Percentiles rank a stretch among this genome's conserved stretches.
Conservation (phyloP, 352 stramenopile genomes). For the Globisporangium orthogonon region DNA sequence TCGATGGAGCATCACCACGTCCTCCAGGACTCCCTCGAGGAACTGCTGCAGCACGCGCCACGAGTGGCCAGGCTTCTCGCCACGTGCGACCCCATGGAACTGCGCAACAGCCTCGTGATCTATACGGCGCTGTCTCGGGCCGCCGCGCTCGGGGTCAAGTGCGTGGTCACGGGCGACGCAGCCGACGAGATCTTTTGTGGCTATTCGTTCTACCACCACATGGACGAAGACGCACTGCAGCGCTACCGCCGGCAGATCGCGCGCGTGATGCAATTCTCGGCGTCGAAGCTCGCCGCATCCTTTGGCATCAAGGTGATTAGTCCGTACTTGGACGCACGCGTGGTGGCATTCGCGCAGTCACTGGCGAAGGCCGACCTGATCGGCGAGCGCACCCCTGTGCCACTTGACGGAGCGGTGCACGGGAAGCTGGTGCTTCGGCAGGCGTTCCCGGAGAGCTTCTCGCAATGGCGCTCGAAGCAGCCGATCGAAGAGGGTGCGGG, state of each 20-base stretch:
- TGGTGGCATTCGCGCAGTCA: constrained; percentile 63
- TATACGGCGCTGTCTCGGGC: constrained; percentile 63
- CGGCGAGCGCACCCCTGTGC: constrained; percentile 52
- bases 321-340: constrained; percentile 65
- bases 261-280: constrained; percentile 79
- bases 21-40: constrained; percentile 41
- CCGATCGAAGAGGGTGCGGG: constrained; percentile 83
- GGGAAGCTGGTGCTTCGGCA: constrained; percentile 85
- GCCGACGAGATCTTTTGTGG: constrained; percentile 87
- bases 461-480: constrained; percentile 84
- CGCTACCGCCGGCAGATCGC: constrained; percentile 76
- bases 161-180: constrained; percentile 78
- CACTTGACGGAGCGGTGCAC: constrained; percentile 35
- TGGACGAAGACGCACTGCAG: constrained; percentile 45
- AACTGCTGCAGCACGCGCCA: constrained; percentile 34
- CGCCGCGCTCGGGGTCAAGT: constrained; percentile 34
- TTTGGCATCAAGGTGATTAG: constrained; percentile 65
- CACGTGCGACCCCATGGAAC: constrained; percentile 83
- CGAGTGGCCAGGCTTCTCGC: constrained; percentile 43
- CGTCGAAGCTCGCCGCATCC: constrained; percentile 45
- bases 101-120: constrained; percentile 85
- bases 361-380: constrained; percentile 60
- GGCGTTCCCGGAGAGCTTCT: constrained; percentile 76
- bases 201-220: constrained; percentile 81
- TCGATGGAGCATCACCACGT: constrained; percentile 66